These are phyloP conservation scores for Platanthera guangdongensis DNA, from an alignment of 106 monocot genomes.

Conservation along the genomic window DNA sequence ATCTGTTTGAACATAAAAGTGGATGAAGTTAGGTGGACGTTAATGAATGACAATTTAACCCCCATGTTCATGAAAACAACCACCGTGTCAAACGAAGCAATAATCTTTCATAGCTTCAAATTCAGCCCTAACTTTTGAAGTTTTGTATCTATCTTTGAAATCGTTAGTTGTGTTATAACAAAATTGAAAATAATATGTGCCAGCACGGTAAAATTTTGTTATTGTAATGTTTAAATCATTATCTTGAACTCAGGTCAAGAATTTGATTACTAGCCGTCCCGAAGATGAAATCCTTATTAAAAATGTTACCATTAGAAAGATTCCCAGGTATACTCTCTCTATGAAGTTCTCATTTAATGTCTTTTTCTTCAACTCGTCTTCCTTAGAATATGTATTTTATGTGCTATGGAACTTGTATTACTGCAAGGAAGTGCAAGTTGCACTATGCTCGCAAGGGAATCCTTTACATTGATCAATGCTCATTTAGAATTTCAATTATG, in stretches of 20 bases:
- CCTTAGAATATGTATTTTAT: not conserved
- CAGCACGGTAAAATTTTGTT: not conserved
- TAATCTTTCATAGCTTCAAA: not conserved
- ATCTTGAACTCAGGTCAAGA: slow-evolving; percentile 75
- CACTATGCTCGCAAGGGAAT: not conserved
- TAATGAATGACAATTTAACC: no score
- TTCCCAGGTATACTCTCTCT: slow-evolving; percentile 57
- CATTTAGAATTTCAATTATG: not conserved
- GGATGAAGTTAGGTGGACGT: no score
- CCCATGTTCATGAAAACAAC: no score
- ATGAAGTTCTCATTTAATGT: not conserved
- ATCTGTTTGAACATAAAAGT: no score
- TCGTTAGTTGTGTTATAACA: not conserved
- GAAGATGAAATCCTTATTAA: slow-evolving; percentile 90
- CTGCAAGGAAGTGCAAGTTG: not conserved
- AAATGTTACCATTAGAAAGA: slow-evolving; percentile 92
- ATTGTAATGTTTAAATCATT: not conserved
- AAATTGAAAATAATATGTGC: not conserved
- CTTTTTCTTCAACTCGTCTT: not conserved
- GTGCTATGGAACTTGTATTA: not conserved
- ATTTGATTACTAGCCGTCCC: slow-evolving; percentile 80
- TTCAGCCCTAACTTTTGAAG: not conserved
- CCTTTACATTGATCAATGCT: slow-evolving; percentile 1
- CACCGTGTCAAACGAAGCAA: no score
- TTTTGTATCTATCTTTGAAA: not conserved